phyloP scores from a whole-genome alignment of 225 moss, liverwort and hornwort genomes.

The Thuidium tamariscinum region DNA sequence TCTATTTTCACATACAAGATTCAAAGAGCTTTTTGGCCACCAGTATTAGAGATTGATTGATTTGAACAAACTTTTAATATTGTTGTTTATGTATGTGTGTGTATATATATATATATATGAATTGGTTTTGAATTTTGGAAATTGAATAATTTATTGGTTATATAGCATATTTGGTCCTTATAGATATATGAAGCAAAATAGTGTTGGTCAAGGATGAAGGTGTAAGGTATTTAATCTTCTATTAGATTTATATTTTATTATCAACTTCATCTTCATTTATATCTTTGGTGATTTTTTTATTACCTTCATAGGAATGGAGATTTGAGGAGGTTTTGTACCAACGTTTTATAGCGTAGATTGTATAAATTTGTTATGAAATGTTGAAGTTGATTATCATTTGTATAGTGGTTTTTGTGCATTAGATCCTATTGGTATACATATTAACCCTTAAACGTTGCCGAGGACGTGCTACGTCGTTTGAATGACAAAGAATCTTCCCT shows the following conservation, averaged over 20 bases:
- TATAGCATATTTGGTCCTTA: background rate
- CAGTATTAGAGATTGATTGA: rapidly evolving
- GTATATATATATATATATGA: background rate
- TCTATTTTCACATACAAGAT: background rate
- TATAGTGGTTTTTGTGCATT: background rate
- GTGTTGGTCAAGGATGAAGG: too few relatives aligned
- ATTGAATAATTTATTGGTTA: background rate
- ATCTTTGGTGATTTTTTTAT: background rate
- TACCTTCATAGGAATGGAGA: background rate
- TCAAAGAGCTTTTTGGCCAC: background rate
- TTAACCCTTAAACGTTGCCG: too few relatives aligned
- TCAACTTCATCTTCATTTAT: background rate
- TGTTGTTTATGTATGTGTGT: too few relatives aligned
- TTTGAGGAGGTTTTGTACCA: background rate
- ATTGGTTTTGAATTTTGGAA: background rate
- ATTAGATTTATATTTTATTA: background rate
- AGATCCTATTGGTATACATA: rapidly evolving
- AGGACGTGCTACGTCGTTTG: too few relatives aligned
- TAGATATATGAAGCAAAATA: rapidly evolving
- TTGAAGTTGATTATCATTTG: too few relatives aligned
- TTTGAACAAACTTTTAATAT: background rate
- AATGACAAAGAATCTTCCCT: too few relatives aligned
- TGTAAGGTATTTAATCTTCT: background rate
- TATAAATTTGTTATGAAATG: background rate
- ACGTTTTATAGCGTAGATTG: background rate